Evolutionary conservation across 495 filamentous ascomycete species (phyloP).

Genomic region (Stereocaulon alpinum): DNA sequence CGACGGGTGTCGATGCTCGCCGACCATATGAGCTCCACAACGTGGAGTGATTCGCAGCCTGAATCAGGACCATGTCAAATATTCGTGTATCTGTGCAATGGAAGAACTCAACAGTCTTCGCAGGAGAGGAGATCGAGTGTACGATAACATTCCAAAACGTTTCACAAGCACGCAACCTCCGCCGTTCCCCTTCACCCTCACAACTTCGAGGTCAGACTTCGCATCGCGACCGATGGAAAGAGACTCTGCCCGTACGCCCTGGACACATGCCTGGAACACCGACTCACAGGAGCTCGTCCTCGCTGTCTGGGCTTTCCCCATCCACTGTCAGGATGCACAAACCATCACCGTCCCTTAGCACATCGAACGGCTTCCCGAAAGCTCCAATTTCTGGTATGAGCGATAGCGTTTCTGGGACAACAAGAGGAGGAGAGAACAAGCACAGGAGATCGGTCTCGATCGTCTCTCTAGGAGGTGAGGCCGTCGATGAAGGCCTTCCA

Average conservation of each 20-base stretch:
- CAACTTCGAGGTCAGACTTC: conserved; percentile 7
- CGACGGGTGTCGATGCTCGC: conserved; percentile 12
- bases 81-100: conserved; percentile 92
- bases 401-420: not conserved
- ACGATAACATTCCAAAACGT: conserved; percentile 94
- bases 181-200: conserved; percentile 26
- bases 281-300: conserved; percentile 3
- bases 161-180: conserved; percentile 35
- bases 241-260: conserved; percentile 13
- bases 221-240: conserved; percentile 21
- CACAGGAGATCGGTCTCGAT: conserved; percentile 88
- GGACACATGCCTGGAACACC: not conserved
- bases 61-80: conserved; percentile 37
- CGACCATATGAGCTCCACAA: conserved; percentile 14
- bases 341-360: conserved; percentile 24
- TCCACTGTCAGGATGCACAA: conserved; percentile 38
- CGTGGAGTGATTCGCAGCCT: conserved; percentile 9
- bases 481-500: conserved; percentile 34
- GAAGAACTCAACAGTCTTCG: conserved; percentile 84
- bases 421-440: conserved; percentile 30
- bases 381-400: not conserved
- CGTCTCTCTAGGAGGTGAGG: conserved; percentile 70
- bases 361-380: conserved; percentile 3
- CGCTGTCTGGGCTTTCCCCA: conserved; percentile 18
- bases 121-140: conserved; percentile 88